These are phyloP conservation scores for Wickerhamiella siamensis DNA, from an alignment of 805 yeast genomes.

Conservation along the genomic window DNA sequence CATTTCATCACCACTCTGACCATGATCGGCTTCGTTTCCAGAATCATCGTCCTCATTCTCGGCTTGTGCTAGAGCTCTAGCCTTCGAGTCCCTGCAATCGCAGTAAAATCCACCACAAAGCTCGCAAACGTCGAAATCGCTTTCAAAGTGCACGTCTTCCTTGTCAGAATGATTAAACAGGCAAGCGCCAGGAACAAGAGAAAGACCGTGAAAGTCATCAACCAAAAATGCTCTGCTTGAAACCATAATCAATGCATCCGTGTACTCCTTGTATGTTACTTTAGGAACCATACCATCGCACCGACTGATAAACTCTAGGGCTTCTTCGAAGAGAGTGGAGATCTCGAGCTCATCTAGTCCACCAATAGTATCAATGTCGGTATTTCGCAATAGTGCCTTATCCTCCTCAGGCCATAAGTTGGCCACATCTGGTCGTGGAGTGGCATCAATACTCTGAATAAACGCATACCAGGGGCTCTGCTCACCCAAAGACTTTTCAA, in stretches of 20 bases:
- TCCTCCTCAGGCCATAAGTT: slow-evolving; percentile 47
- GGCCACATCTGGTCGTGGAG: slow-evolving; percentile 35
- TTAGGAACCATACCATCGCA: slow-evolving; percentile 10
- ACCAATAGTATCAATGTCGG: slow-evolving; percentile 49
- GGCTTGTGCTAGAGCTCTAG: slow-evolving; percentile 13
- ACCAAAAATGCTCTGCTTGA: slow-evolving; percentile 72
- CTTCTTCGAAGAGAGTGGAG: slow-evolving; percentile 22
- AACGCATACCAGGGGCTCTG: slow-evolving; percentile 72
- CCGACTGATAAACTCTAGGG: slow-evolving; percentile 22
- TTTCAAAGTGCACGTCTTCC: slow-evolving; percentile 57
- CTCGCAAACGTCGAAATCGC: slow-evolving; percentile 38
- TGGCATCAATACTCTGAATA: slow-evolving; percentile 34
- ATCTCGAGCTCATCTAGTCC: slow-evolving; percentile 39
- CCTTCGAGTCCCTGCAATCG: slow-evolving; percentile 24
- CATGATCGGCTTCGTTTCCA: slow-evolving; percentile 7
- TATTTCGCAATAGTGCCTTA: slow-evolving; percentile 36
- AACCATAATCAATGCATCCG: slow-evolving; percentile 43
- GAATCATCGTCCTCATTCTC: slow-evolving; percentile 14
- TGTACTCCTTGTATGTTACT: slow-evolving; percentile 22
- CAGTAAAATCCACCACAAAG: slow-evolving; percentile 36
- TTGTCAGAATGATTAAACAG: slow-evolving; percentile 58
- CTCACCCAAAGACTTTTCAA: slow-evolving; percentile 46
- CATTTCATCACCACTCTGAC: too few relatives aligned
- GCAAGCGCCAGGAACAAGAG: slow-evolving; percentile 84
- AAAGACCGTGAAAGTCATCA: slow-evolving; percentile 59